Evolutionary conservation across 2,329 filamentous ascomycete genomes (phyloP), one percentile per base, ranked within the genome.

Genomic region (Xylaria sp.): DNA sequence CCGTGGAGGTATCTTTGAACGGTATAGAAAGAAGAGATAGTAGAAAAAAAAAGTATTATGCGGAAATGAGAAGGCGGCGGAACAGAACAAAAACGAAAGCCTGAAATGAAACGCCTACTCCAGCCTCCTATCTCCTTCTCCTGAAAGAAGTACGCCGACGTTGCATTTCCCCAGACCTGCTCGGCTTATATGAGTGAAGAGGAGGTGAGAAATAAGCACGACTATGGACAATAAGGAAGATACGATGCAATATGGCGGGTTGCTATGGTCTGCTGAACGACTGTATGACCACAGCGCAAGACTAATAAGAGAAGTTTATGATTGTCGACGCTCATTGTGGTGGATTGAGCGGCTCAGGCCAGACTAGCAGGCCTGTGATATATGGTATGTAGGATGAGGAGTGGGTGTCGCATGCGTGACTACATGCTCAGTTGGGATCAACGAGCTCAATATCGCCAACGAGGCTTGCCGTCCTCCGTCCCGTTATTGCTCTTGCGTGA

Each of bases 391-490:
- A 50, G 5, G 51, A 41, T 67, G 31, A 31, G 37, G 46, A 52
- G 23, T 54, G 25, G 51, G 28, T 57, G 55, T 39, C 31, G 28
- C 44, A 52, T 52, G 37, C 48, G 46, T 55, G 10, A 52, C 13
- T n/a, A 15, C n/a, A 20, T 25, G 56, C 39, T 28, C 31, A 62
- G n/a, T 68, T 60, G 37, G 23, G 39, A 25, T 18, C 4, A 15
- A 58, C 50, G 50, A 57, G 57, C 48, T 73, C 58, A 84, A 65
- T 75, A 81, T 63, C 84, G 82, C 87, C 87, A 89, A 67, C 83
- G 82, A 15, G 86, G 87, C 74, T 83, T 86, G 58, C 70, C 73
- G 52, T 85, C 84, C 18, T 80, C 78, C 5, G 73, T 68, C 10
- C 74, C 72, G 46, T 69, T 81, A 58, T 73, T 79, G 31, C 79